These are phyloP conservation scores for Termitomyces sp. DNA, from an alignment of 768 basidiomycete genomes.

Conservation along the genomic window DNA sequence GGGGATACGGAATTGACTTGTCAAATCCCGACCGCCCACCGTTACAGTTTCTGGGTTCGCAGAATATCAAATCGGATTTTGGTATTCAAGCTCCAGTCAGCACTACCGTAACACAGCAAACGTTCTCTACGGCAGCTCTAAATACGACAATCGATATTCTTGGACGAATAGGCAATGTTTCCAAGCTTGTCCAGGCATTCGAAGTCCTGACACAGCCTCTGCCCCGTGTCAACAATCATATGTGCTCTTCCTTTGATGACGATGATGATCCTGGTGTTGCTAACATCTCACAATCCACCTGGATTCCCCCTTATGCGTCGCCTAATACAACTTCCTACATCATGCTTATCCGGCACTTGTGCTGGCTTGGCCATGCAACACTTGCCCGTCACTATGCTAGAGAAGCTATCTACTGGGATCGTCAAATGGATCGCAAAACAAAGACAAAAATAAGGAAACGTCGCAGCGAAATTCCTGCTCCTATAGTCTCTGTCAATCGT, in stretches of 20 bases:
- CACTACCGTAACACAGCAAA: constrained; percentile 28
- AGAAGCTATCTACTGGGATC: constrained; percentile 48
- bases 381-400: constrained; percentile 67
- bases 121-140: constrained; percentile 61
- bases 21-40: constrained; percentile 68
- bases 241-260: constrained; percentile 59
- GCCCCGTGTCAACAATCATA: constrained; percentile 44
- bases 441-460: constrained; percentile 26
- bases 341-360: constrained; percentile 57
- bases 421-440: constrained; percentile 25
- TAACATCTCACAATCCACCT: constrained; percentile 28
- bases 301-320: constrained; percentile 38
- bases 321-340: constrained; percentile 70
- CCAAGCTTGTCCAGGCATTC: constrained; percentile 70
- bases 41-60: constrained; percentile 35
- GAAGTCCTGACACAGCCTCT: constrained; percentile 76
- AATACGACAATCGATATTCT: constrained; percentile 74
- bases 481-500: constrained; percentile 52
- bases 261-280: constrained; percentile 59
- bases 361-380: constrained; percentile 40
- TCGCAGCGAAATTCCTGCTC: constrained; percentile 38
- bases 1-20: constrained; percentile 76
- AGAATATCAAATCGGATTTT: constrained; percentile 5
- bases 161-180: constrained; percentile 54
- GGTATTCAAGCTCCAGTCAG: neutral